A percentile compares a stretch with the other conserved stretches of the same genome.
phyloP scores from a whole-genome alignment of 2,329 filamentous ascomycete genomes.

The Xylariales sp. region DNA sequence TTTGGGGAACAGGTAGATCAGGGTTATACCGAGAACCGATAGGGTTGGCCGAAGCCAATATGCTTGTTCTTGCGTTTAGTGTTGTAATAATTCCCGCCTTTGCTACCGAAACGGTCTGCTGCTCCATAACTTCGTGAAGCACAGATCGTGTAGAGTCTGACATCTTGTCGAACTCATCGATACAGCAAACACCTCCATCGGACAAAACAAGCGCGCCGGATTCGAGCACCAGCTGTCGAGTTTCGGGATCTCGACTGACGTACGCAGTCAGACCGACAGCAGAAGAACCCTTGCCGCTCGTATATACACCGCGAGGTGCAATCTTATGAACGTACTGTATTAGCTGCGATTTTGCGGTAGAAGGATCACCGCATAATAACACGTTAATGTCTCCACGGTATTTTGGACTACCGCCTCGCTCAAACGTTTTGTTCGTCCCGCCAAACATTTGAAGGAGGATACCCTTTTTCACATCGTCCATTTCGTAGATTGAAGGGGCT shows the following conservation, averaged over 20 bases:
- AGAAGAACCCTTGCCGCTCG: slow-evolving; percentile 82
- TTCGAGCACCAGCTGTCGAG: slow-evolving; percentile 82
- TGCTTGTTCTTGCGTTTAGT: slow-evolving; percentile 92
- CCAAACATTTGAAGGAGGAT: slow-evolving; percentile 97
- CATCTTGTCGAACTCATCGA: slow-evolving; percentile 91
- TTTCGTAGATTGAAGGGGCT: slow-evolving; percentile 94
- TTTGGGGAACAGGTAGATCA: slow-evolving; percentile 93
- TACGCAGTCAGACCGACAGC: slow-evolving; percentile 85
- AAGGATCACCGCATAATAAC: slow-evolving; percentile 95
- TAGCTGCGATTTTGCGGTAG: slow-evolving; percentile 94
- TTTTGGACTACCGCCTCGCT: slow-evolving; percentile 93
- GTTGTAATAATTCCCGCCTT: slow-evolving; percentile 98
- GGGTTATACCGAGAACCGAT: slow-evolving; percentile 98
- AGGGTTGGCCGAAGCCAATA: slow-evolving; percentile 95
- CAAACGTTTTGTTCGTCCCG: slow-evolving; percentile 96
- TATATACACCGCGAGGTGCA: slow-evolving; percentile 87
- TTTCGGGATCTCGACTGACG: slow-evolving; percentile 83
- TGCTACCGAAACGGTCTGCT: slow-evolving; percentile 85
- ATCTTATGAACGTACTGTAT: slow-evolving; percentile 97
- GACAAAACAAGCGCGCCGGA: slow-evolving; percentile 83
- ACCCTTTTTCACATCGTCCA: slow-evolving; percentile 99
- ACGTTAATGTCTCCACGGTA: slow-evolving; percentile 99
- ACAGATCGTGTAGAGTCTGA: slow-evolving; percentile 81
- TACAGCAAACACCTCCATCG: slow-evolving; percentile 85
- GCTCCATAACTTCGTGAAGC: slow-evolving; percentile 89